Base-by-base conservation (phyloP, 805 yeast species). In the Wickerhamiella occidentalis region DNA sequence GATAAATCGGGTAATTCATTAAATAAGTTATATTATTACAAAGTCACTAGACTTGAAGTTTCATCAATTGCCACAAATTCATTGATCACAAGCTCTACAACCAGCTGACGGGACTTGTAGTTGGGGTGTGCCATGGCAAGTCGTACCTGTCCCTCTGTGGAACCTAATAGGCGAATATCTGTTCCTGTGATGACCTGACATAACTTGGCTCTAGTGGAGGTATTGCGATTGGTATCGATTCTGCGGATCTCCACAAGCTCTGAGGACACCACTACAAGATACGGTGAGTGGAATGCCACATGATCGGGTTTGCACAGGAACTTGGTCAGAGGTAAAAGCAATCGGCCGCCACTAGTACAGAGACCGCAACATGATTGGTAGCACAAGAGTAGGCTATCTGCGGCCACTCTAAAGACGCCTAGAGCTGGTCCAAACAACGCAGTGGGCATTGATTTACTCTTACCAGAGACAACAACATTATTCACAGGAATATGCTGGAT, bases 141-240 rank as follows among this genome's bases (percentile, higher is more conserved):
- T 21, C 65, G 64, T 15, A 74, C 64, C 44, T 70, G 59, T 18
- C 68, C 69, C 13, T 61, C 66, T 9, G 56, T 60, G 3, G 63
- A 64, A 48, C 70, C 74, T n/a, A 76, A 49, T 19, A 72, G 58
- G 21, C 64, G 56, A 28, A 85, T 74, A 55, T 78, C 84, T 59
- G 79, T 81, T 19, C 90, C 90, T 3, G 79, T 74, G 37, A 85
- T 71, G 3, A 84, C 80, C 61, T 85, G 94, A 30, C 73, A 73
- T 19, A 69, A 55, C 13, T 53, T 28, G 1, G 57, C 56, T 3
- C 56, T 53, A 5, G 26, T 17, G 11, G 21, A 12, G 3, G 45
- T 15, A 6, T 66, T 63, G 3, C 52, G 73, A 41, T 73, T 72
- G 41, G 23, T 19, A 6, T 61, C 67, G 22, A 81, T 66, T 30